Evolutionary conservation across 768 basidiomycete species (phyloP).

Genomic region (Rossbeevera mucosa): DNA sequence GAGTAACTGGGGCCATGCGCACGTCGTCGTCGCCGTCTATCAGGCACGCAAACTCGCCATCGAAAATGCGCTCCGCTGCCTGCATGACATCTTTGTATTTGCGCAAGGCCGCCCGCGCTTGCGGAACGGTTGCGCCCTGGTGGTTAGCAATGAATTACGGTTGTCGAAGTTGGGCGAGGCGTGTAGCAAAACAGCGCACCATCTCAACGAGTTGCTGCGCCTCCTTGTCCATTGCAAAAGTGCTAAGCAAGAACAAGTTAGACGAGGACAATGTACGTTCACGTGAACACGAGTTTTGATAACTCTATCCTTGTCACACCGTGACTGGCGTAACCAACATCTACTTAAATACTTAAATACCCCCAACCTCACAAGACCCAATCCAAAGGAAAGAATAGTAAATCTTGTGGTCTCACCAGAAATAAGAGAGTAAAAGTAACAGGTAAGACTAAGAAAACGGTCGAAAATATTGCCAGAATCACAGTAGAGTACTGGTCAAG

Average conservation of each 20-base stretch:
- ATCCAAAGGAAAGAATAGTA: slow-evolving; percentile 7
- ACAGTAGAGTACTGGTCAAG: slow-evolving; percentile 11
- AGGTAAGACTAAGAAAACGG: slow-evolving; percentile 2
- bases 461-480: slow-evolving; percentile 2
- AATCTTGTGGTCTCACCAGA: background rate
- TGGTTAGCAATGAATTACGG: slow-evolving; percentile 1
- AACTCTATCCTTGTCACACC: slow-evolving; percentile 19
- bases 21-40: slow-evolving; percentile 47
- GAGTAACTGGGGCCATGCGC: slow-evolving; percentile 37
- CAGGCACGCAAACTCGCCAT: slow-evolving; percentile 80
- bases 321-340: slow-evolving; percentile 19
- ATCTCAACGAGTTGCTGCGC: slow-evolving; percentile 62
- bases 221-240: slow-evolving; percentile 44
- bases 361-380: slow-evolving; percentile 11
- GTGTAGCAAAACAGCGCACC: slow-evolving; percentile 30
- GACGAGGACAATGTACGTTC: slow-evolving; percentile 16
- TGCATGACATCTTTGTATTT: slow-evolving; percentile 88
- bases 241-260: slow-evolving; percentile 1
- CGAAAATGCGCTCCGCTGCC: slow-evolving; percentile 82
- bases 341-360: slow-evolving; percentile 16
- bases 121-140: slow-evolving; percentile 77
- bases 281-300: slow-evolving; percentile 18
- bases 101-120: slow-evolving; percentile 79
- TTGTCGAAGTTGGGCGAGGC: background rate
- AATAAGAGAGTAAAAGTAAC: slow-evolving; percentile 1